phyloP scores from a whole-genome alignment of 352 stramenopile species.

The Thalassiosira livingstoniorum region DNA sequence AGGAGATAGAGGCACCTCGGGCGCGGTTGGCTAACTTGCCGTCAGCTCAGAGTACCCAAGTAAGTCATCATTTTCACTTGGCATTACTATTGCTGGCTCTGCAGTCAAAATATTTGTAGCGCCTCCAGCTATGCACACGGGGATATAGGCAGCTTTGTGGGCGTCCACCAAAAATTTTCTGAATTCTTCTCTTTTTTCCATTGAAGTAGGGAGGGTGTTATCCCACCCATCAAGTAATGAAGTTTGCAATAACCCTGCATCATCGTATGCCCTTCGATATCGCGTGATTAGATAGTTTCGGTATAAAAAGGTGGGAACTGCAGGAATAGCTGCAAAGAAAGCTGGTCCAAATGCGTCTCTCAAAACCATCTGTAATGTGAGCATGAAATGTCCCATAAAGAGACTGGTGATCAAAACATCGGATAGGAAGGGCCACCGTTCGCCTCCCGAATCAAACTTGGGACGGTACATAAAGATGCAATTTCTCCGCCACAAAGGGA shows the following conservation, averaged over 20 bases:
- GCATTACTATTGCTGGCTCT: slow-evolving; percentile 75
- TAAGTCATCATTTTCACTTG: slow-evolving; percentile 64
- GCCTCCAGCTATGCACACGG: slow-evolving; percentile 79
- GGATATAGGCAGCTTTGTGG: slow-evolving; percentile 84
- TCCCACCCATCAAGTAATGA: slow-evolving; percentile 83
- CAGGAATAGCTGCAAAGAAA: slow-evolving; percentile 66
- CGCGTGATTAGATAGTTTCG: slow-evolving; percentile 62
- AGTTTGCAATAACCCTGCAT: slow-evolving; percentile 81
- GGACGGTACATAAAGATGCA: slow-evolving; percentile 83
- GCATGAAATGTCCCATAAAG: slow-evolving; percentile 75
- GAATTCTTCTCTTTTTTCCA: slow-evolving; percentile 82
- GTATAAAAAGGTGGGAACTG: slow-evolving; percentile 74
- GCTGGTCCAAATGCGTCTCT: slow-evolving; percentile 70
- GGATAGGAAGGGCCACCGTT: slow-evolving; percentile 82
- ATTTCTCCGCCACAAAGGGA: slow-evolving; percentile 76
- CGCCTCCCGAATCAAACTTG: slow-evolving; percentile 78
- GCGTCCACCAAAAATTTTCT: slow-evolving; percentile 83
- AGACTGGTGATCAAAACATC: slow-evolving; percentile 79
- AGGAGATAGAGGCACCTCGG: slow-evolving; percentile 21
- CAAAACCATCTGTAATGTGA: slow-evolving; percentile 59
- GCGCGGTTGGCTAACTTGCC: background rate
- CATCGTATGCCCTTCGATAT: slow-evolving; percentile 77
- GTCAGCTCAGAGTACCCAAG: slow-evolving; percentile 52
- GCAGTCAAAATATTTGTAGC: slow-evolving; percentile 76
- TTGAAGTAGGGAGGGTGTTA: slow-evolving; percentile 65